Percentiles rank a stretch among this genome's conserved stretches.
These are phyloP conservation scores for Pistacia vera DNA, from an alignment of 345 rosid species.

Conservation along the genomic window DNA sequence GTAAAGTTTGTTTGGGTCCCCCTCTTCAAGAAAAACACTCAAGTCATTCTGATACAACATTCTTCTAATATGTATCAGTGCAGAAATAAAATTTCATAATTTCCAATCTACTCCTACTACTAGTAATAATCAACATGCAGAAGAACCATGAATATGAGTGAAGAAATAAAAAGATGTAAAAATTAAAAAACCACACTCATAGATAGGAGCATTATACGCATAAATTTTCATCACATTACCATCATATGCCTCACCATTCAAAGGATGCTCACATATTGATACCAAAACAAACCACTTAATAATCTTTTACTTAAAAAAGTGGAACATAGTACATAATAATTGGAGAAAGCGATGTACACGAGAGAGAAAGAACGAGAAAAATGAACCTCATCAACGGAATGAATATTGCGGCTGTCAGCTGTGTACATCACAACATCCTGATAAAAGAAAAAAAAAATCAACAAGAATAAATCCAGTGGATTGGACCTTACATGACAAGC, in stretches of 20 bases:
- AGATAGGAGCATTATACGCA: too few species aligned
- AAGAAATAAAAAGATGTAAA: background rate
- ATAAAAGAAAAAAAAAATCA: conserved; percentile 20
- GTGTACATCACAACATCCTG: conserved; percentile 91
- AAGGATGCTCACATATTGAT: background rate
- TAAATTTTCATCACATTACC: background rate
- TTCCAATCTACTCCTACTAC: background rate
- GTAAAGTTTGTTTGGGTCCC: background rate
- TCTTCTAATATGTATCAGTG: background rate
- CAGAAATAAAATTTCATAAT: background rate
- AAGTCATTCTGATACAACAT: background rate
- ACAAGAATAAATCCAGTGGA: background rate
- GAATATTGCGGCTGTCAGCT: conserved; percentile 80
- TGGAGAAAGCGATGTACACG: background rate
- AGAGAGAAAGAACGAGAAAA: background rate
- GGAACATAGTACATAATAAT: background rate
- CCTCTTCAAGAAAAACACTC: conserved; percentile 7
- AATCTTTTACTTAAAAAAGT: too few species aligned
- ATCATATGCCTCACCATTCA: background rate
- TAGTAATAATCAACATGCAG: background rate
- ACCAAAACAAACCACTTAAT: background rate
- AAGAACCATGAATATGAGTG: background rate
- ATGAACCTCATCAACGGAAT: conserved; percentile 88
- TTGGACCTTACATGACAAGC: background rate
- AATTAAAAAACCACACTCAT: background rate